phyloP scores from a whole-genome alignment of 768 basidiomycete species.

The Tulasnella sp. region DNA sequence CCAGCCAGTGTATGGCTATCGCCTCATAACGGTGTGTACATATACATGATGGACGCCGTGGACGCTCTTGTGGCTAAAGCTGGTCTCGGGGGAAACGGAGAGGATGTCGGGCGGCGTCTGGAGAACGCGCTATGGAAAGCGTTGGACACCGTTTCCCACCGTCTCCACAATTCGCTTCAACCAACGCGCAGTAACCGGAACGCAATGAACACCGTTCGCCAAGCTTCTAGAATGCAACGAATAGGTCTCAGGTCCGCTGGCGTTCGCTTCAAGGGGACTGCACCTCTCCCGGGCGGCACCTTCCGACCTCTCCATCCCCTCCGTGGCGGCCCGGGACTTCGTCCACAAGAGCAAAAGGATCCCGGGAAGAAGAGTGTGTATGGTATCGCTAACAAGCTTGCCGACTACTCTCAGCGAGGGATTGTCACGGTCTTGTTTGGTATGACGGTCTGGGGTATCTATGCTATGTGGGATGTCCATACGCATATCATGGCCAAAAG shows the following conservation, averaged over 20 bases:
- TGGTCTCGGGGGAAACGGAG: background rate
- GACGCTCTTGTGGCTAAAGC: background rate
- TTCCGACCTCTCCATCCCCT: slow-evolving; percentile 3
- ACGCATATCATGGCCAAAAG: slow-evolving; percentile 1
- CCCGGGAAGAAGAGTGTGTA: background rate
- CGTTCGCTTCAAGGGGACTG: background rate
- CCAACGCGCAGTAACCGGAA: background rate
- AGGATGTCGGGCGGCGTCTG: background rate
- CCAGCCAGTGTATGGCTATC: background rate
- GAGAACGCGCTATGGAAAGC: background rate
- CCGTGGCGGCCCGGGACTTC: background rate
- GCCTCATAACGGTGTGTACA: background rate
- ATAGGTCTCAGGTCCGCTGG: background rate
- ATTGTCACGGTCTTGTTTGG: slow-evolving; percentile 1
- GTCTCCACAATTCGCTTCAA: background rate
- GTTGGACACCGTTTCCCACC: background rate
- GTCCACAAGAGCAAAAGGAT: background rate
- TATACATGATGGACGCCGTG: background rate
- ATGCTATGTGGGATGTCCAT: slow-evolving; percentile 4
- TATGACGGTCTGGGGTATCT: background rate
- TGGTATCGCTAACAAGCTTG: background rate
- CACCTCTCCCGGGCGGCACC: background rate
- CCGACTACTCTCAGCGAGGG: background rate
- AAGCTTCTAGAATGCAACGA: background rate
- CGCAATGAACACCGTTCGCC: background rate